These are phyloP conservation scores for Onygenales sp. DNA, from an alignment of 2,329 filamentous ascomycete species.

Conservation along the genomic window DNA sequence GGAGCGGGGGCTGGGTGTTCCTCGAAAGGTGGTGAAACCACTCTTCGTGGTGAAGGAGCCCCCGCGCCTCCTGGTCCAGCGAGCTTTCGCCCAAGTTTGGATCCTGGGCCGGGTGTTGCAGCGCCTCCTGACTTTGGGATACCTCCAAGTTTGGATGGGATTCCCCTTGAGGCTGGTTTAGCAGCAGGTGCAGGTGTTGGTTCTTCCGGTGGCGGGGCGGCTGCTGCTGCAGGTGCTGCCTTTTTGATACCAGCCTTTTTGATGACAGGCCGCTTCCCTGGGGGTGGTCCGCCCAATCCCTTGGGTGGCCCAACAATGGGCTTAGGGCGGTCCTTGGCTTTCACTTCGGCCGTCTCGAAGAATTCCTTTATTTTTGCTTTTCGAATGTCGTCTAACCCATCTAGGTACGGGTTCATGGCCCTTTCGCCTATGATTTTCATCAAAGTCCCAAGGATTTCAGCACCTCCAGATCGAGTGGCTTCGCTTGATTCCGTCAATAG, in stretches of 20 bases:
- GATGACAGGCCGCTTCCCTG: slow-evolving; percentile 32
- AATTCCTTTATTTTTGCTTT: slow-evolving; percentile 95
- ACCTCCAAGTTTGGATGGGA: slow-evolving; percentile 39
- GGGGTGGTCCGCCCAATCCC: slow-evolving; percentile 37
- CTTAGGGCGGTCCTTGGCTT: slow-evolving; percentile 88
- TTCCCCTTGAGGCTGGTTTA: slow-evolving; percentile 28
- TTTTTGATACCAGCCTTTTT: slow-evolving; percentile 49
- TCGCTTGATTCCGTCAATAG: slow-evolving; percentile 83
- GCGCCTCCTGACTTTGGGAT: slow-evolving; percentile 31
- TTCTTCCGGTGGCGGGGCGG: slow-evolving; percentile 41
- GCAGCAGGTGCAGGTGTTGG: slow-evolving; percentile 39
- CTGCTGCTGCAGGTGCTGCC: slow-evolving; percentile 35
- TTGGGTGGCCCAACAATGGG: slow-evolving; percentile 54
- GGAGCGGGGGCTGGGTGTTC: slow-evolving; percentile 32
- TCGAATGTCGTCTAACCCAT: slow-evolving; percentile 87
- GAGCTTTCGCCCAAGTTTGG: slow-evolving; percentile 36
- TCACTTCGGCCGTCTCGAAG: slow-evolving; percentile 70
- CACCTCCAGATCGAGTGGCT: slow-evolving; percentile 74
- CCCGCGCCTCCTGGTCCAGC: slow-evolving; percentile 28
- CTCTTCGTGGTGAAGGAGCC: slow-evolving; percentile 31
- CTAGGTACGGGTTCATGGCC: slow-evolving; percentile 85
- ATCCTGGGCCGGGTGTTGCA: slow-evolving; percentile 31
- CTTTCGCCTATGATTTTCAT: slow-evolving; percentile 99
- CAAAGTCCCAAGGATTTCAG: slow-evolving; percentile 82
- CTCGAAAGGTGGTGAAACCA: slow-evolving; percentile 37